Percentiles rank a stretch among this genome's conserved stretches.
These are phyloP conservation scores for Amaranthus hypochondriacus DNA, from an alignment of 148 eudicot species.

Conservation along the genomic window DNA sequence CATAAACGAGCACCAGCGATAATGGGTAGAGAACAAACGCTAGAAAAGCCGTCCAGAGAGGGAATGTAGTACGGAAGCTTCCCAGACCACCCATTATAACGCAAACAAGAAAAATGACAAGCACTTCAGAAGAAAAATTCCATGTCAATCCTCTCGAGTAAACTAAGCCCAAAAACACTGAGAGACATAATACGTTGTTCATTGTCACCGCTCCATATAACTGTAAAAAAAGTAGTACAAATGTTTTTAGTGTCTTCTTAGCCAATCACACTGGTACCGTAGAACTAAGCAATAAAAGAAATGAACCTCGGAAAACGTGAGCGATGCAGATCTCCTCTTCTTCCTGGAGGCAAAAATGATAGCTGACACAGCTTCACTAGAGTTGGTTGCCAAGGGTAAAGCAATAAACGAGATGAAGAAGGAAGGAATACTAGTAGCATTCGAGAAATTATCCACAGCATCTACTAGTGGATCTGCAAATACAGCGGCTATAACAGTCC, in stretches of 20 bases:
- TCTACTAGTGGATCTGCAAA: conserved; percentile 95
- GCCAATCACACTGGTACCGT: too few species aligned
- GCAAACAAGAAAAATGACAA: conserved; percentile 75
- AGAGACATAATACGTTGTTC: conserved; percentile 80
- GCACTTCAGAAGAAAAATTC: conserved; percentile 97
- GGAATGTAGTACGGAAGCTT: conserved; percentile 74
- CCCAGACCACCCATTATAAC: conserved; percentile 64
- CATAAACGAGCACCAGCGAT: conserved; percentile 65
- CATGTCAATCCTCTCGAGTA: conserved; percentile 72
- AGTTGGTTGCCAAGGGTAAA: conserved; percentile 82
- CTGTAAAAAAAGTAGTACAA: conserved; percentile 30
- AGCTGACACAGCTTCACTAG: conserved; percentile 92
- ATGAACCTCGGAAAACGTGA: conserved; percentile 87
- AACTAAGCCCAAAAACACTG: conserved; percentile 78
- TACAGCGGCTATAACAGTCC: conserved; percentile 65
- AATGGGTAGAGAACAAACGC: conserved; percentile 80
- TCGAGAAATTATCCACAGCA: conserved; percentile 75
- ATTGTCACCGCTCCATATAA: conserved; percentile 79
- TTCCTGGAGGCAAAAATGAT: conserved; percentile 81
- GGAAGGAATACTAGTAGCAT: conserved; percentile 79
- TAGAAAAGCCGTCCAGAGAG: conserved; percentile 68
- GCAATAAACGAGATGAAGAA: conserved; percentile 90
- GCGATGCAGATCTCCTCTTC: conserved; percentile 69
- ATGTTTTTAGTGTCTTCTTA: too few species aligned
- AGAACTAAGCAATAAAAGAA: not conserved